Evolutionary conservation across 257 asterid species (phyloP), one percentile per base, ranked within the genome.

Genomic region (Lithospermum erythrorhizon): DNA sequence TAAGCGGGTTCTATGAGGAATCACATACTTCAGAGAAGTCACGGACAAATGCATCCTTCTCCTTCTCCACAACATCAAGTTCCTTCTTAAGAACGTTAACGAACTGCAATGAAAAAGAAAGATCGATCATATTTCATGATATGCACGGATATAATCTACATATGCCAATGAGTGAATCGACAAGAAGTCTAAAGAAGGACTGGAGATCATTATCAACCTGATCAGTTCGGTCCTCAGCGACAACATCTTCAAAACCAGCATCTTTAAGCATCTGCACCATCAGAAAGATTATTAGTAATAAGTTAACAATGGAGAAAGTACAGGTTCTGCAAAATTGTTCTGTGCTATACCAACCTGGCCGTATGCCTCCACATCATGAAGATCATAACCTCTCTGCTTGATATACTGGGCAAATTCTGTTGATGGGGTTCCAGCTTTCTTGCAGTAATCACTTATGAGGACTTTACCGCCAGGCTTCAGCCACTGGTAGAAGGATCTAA

Each of bases 391-490:
- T 74, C 96, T 81, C 76, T 89, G 87, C 86, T 84, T 79, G 64
- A 93, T 93, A 75, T 93, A 93, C 64, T 75, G 76, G 0, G 84
- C 65, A 58, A 93, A 93, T 48, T 89, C 89, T 53, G 69, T 66
- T 21, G 97, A 86, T 21, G 96, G 82, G 47, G 83, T 57, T 51
- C 86, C 99, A 27, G 87, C 81, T 41, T 61, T 84, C 75, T 81
- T 89, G 80, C 99, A 93, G 79, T 93, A 93, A 74, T 93, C 99
- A 48, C 87, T 86, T 21, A 86, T 93, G 21, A 93, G 94, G 57
- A 93, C 86, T 73, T 73, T 86, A 64, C 99, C 99, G 53, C 99
- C 97, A 3, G 99, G 99, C 76, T 87, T 89, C 75, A 93, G 76
- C 99, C 99, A 93, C 78, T 85, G 81, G 89, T 84, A 80, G 83